Evolutionary conservation across 106 monocot species (phyloP).

Genomic region (Platanthera guangdongensis): DNA sequence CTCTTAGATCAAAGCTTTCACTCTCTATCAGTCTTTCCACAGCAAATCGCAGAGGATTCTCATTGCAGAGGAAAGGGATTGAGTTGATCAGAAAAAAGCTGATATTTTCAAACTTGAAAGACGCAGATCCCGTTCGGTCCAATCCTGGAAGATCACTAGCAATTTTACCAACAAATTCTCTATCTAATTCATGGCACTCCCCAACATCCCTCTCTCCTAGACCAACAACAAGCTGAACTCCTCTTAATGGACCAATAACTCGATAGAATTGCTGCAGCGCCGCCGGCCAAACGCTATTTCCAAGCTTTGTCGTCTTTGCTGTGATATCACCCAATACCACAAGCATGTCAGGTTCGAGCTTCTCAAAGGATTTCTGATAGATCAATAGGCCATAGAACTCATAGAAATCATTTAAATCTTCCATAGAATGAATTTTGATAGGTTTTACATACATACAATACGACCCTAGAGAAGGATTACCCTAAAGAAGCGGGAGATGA

Average conservation of each 20-base stretch:
- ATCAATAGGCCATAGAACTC: not conserved
- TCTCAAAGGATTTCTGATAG: constrained; percentile 51
- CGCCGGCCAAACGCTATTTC: constrained; percentile 24
- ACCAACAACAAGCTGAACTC: constrained; percentile 37
- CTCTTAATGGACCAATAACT: constrained; percentile 38
- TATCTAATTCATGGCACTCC: constrained; percentile 31
- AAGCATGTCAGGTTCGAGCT: constrained; percentile 55
- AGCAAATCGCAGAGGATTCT: constrained; percentile 37
- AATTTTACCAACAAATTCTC: constrained; percentile 18
- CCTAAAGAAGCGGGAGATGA: constrained; percentile 33
- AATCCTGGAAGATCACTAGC: constrained; percentile 39
- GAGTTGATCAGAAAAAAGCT: constrained; percentile 52
- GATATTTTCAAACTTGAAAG: constrained; percentile 46
- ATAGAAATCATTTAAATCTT: constrained; percentile 3
- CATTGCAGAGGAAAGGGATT: constrained; percentile 44
- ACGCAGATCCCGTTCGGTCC: constrained; percentile 38
- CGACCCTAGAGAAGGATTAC: constrained; percentile 13
- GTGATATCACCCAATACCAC: constrained; percentile 56
- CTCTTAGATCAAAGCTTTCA: constrained; percentile 29
- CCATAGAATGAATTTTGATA: not conserved
- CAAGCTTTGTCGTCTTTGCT: constrained; percentile 22
- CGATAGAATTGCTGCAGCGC: constrained; percentile 37
- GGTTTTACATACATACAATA: not conserved
- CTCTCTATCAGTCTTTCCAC: constrained; percentile 59
- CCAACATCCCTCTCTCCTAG: constrained; percentile 64